Evolutionary conservation across 192 early-diverging fungal genomes (phyloP), one percentile per base, ranked within the genome.

Genomic region (Podila horticola): DNA sequence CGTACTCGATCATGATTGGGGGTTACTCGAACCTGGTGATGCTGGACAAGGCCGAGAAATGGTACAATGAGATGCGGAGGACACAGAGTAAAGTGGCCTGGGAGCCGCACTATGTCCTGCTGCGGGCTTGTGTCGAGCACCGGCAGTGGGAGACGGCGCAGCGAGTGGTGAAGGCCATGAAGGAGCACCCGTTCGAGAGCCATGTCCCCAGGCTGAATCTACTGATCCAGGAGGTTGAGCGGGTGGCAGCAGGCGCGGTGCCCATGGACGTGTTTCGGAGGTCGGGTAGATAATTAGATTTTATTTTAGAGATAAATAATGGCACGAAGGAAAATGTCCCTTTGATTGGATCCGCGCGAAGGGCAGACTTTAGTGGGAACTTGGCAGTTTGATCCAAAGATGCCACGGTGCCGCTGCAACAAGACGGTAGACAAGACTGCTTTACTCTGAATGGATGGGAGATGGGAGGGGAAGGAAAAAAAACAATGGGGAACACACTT

Each of bases 1-100:
- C 77, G 1, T 81, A 81, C 57, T 49, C 50, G 13, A 72, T 81
- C 61, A 64, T 81, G 77, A 66, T 81, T 19, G 58, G 65, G 31
- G 77, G 77, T 0, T 81, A 81, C 36, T 22, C 71, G 6, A 50
- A 58, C 3, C 77, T 81, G 2, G 24, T 65, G n/a, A 66, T 64
- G 66, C 60, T 81, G 66, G 77, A 73, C 34, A 41, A 73, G 38
- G 77, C 77, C 4, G 66, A 73, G 67, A 31, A 45, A 10, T 81
- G 77, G 77, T 49, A 60, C 1, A 12, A 59, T 10, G 71, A 81
- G 30, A 49, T 71, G 51, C 67, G 51, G 24, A 38, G 28, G n/a
- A 29, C 61, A 3, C 26, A 15, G 15, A 22, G 15, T 4, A 52
- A 11, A 19, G 58, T 66, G 11, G 2, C 58, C 4, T 81, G 76